Base-by-base conservation (phyloP, 148 eudicot genomes). In the Oxyria digyna region DNA sequence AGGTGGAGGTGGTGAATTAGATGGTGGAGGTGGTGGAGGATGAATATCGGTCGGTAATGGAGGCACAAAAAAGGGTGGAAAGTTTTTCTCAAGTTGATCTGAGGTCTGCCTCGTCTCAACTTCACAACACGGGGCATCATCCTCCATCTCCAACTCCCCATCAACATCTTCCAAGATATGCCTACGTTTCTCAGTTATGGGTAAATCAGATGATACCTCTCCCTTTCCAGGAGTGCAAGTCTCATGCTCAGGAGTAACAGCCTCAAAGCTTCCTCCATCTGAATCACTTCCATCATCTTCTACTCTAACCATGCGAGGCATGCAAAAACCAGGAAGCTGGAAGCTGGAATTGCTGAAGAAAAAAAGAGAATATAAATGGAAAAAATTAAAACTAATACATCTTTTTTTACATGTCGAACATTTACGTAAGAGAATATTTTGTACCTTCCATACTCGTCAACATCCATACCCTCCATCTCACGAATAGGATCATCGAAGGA, bases 61-160 rank as follows among this genome's bases (percentile, higher is more conserved):
- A 37, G 85, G 83, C 42, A 76, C 76, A 72, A 82, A 76, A 42
- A 70, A 67, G 2, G 78, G 68, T 3, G 77, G 71, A 71, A 75
- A 77, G 38, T 66, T 59, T 71, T 31, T 73, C 40, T 35, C 43
- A 75, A 69, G 67, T 33, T 45, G 63, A 43, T 40, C 67, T 73
- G 40, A 75, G 65, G 83, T 41, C 48, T 82, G 75, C 67, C 70
- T 68, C 52, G 40, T 74, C 54, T 77, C 85, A 62, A 42, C 72
- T 23, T 82, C 96, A 78, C 85, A 82, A 23, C 81, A 69, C 69
- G 97, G 98, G 59, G 96, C 82, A 67, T 88, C 89, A 88, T 94
- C 98, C 77, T 94, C 98, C 98, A 94, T 94, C 81, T 94, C 98
- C 76, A 94, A 97, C 77, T 94, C 98, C 50, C 98, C 98, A 74